A percentile compares a stretch with the other conserved stretches of the same genome.
Conservation (phyloP, 2,329 filamentous ascomycete genomes). For the Camptophora hylomeconis region DNA sequence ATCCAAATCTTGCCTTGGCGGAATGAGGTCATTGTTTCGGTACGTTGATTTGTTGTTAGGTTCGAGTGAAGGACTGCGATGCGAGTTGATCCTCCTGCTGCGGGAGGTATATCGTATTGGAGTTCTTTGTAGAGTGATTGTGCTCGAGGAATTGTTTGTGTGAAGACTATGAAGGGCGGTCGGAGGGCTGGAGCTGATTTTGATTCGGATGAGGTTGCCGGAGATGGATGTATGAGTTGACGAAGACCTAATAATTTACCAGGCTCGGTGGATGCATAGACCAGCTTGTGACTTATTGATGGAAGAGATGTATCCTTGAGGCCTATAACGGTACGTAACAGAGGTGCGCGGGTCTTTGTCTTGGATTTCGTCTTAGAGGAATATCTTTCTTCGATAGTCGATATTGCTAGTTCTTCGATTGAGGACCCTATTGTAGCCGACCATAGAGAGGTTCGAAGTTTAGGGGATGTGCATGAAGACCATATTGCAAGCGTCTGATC, state of each 20-base stretch:
- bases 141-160: slow-evolving; percentile 86
- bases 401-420: slow-evolving; percentile 64
- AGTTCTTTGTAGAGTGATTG: slow-evolving; percentile 79
- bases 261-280: slow-evolving; percentile 83
- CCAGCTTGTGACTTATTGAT: slow-evolving; percentile 76
- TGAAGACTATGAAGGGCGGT: slow-evolving; percentile 89
- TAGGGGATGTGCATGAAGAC: slow-evolving; percentile 58
- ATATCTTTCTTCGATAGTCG: slow-evolving; percentile 49
- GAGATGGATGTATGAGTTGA: slow-evolving; percentile 64
- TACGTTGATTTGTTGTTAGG: slow-evolving; percentile 61
- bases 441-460: slow-evolving; percentile 72
- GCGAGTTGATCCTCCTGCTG: slow-evolving; percentile 67
- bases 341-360: slow-evolving; percentile 28
- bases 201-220: slow-evolving; percentile 36
- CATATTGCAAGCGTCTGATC: slow-evolving; percentile 79
- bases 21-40: slow-evolving; percentile 77
- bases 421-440: slow-evolving; percentile 95
- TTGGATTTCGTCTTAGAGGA: slow-evolving; percentile 25
- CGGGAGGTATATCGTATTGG: slow-evolving; percentile 72
- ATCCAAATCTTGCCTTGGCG: slow-evolving; percentile 90
- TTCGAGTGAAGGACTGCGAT: slow-evolving; percentile 86
- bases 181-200: slow-evolving; percentile 47
- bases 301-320: slow-evolving; percentile 92
- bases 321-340: slow-evolving; percentile 83
- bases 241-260: slow-evolving; percentile 87